Evolutionary conservation across 2,329 filamentous ascomycete species (phyloP), one percentile per base, ranked within the genome.

Genomic region (Chrysoporthe puriensis): DNA sequence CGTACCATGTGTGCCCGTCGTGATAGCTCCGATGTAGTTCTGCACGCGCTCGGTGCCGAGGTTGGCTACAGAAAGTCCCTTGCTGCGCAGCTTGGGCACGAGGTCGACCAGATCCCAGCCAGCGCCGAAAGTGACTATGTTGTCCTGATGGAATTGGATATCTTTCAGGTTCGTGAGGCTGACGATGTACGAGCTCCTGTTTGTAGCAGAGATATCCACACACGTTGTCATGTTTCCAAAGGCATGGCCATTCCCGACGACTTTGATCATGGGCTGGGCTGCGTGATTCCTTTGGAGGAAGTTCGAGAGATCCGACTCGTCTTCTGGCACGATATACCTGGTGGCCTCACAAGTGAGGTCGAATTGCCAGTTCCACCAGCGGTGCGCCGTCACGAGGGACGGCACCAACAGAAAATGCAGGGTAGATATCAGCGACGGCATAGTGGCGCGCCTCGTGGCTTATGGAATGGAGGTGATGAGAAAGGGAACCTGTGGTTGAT

Each of bases 91-190:
- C 40, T 60, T n/a, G 57, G 57, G 57, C 9, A 60, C 43, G 14
- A 60, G 11, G 4, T 60, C 57, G 21, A 60, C 57, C 16, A 60
- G 43, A 9, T 60, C 57, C 57, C 57, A 60, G 57, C 57, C 57
- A 13, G 36, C 57, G n/a, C 57, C 57, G 36, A 60, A 44, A 7
- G 57, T 60, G 18, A 44, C 57, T 32, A 40, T 44, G 57, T 60
- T 60, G 40, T 60, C 57, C 46, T 42, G 57, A 14, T 60, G 18
- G n/a, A 46, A 6, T 3, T 60, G 40, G n/a, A 60, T 42, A 40
- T 60, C 36, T 60, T 60, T 60, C n/a, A 60, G 43, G 57, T 60
- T 60, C 11, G 43, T 44, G 57, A 60, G 57, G 40, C 57, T 60
- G 57, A 60, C 57, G 14, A 60, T 60, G 43, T 60, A 44, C 40